Base-by-base conservation (phyloP, 202 grass and related monocot genomes). In the Carex arenaria region DNA sequence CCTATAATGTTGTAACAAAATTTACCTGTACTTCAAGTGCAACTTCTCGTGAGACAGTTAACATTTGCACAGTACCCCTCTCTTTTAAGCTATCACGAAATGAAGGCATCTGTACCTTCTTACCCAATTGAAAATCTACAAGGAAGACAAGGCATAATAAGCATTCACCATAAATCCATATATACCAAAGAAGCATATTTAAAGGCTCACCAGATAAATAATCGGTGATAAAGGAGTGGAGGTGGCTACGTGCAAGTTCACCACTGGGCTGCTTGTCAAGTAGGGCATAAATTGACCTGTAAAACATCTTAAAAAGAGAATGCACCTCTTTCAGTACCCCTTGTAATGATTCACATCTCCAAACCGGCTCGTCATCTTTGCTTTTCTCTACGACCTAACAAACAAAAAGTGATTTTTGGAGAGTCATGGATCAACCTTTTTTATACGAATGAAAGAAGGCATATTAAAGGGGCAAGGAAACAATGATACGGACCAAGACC, bases 21-120 rank as follows among this genome's bases (percentile, higher is more conserved):
- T 26, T 32, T 93, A 96, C 96, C 93, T 99, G 96, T 89, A 99
- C 87, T 85, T 99, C 93, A 90, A 99, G 88, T 71, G 96, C 96
- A 17, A 94, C 93, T 92, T 99, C 96, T 72, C 93, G 86, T 71
- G 96, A 95, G 49, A 93, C 69, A 20, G 96, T 99, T 31, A 99
- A 73, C 89, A 99, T 99, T 92, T 99, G 96, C 63, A 99, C 70
- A 23, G 89, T 99, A 85, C 86, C 89, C 61, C 89, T 78, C 78
- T 99, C 93, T 78, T 84, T 95, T 72, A 99, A 85, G 81, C 93
- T 86, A 59, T 92, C 91, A 90, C 89, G 93, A 83, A 94, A 99
- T 82, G 91, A 90, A 22, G 96, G 96, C 79, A 95, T 84, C 83
- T 92, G 89, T 28, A 93, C 70, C 64, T 90, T 99, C 73, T 99